Percentiles rank a stretch among this genome's conserved stretches.
These are phyloP conservation scores for Ettlia oleoabundans DNA, from an alignment of 139 green algal genomes.

Conservation along the genomic window DNA sequence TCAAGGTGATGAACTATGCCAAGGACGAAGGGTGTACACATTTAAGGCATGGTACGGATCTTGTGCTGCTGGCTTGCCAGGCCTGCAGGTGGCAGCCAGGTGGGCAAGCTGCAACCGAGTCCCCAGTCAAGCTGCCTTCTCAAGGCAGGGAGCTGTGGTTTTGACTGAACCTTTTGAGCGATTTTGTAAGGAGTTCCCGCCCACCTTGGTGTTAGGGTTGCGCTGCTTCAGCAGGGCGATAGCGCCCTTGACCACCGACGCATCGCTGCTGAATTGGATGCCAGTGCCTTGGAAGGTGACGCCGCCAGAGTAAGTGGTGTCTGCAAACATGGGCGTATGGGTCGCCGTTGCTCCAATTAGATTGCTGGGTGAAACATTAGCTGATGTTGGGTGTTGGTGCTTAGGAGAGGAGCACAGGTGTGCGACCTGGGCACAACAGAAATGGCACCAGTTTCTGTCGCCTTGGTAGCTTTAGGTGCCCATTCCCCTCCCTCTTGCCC, in stretches of 20 bases:
- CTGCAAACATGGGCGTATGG: neutral
- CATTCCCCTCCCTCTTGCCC: no score
- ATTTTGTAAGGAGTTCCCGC: constrained; percentile 19
- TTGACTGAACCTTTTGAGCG: neutral
- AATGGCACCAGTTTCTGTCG: no score
- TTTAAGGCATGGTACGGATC: neutral
- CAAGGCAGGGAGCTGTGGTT: neutral
- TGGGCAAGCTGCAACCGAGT: neutral
- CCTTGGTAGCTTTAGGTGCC: no score
- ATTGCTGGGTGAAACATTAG: neutral
- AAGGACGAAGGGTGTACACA: neutral
- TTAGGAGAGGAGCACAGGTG: neutral
- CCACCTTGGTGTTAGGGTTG: constrained; percentile 54
- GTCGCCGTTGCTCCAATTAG: neutral
- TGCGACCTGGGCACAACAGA: neutral
- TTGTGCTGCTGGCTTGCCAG: no score
- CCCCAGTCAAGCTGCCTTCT: neutral
- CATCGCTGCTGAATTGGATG: constrained; percentile 45
- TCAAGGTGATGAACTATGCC: neutral
- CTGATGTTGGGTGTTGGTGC: no score
- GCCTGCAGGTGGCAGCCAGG: no score
- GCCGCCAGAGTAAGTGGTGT: constrained; percentile 52
- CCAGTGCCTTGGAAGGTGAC: constrained; percentile 42
- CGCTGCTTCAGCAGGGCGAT: constrained; percentile 47
- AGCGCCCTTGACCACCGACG: constrained; percentile 39